phyloP scores from a whole-genome alignment of 1,139 yeast species.

The Yamadazyma conglobata region DNA sequence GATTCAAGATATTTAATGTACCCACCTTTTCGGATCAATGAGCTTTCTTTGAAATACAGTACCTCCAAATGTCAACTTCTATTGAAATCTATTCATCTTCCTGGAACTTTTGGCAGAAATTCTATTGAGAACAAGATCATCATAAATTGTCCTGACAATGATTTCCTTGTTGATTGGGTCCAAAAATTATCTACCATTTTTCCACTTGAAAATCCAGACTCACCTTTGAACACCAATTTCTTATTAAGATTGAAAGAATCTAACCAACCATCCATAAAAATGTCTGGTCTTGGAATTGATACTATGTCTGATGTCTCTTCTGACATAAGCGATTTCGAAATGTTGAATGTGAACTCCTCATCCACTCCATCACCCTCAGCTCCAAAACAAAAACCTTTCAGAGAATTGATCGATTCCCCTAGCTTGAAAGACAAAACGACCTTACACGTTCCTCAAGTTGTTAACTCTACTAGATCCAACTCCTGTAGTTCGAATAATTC shows the following conservation, averaged over 20 bases:
- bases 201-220: slow-evolving; percentile 26
- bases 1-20: slow-evolving; percentile 29
- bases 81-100: slow-evolving; percentile 27
- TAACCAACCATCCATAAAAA: slow-evolving; percentile 16
- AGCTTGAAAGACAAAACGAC: slow-evolving; percentile 10
- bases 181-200: slow-evolving; percentile 27
- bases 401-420: slow-evolving; percentile 23
- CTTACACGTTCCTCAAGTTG: slow-evolving; percentile 3
- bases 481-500: slow-evolving; percentile 8
- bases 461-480: slow-evolving; percentile 6
- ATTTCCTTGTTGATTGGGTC: slow-evolving; percentile 25
- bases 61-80: slow-evolving; percentile 20
- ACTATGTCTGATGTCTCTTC: slow-evolving; percentile 21
- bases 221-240: slow-evolving; percentile 23
- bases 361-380: slow-evolving; percentile 9
- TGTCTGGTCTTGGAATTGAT: slow-evolving; percentile 38
- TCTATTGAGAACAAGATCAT: slow-evolving; percentile 10
- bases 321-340: slow-evolving; percentile 6
- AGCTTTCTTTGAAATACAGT: slow-evolving; percentile 14
- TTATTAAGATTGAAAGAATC: slow-evolving; percentile 18
- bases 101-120: slow-evolving; percentile 9
- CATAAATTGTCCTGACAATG: slow-evolving; percentile 18
- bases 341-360: slow-evolving; percentile 3
- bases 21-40: slow-evolving; percentile 39
- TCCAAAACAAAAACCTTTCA: slow-evolving; percentile 13